Conservation (phyloP, 106 monocot species). For the Narthecium ossifragum region DNA sequence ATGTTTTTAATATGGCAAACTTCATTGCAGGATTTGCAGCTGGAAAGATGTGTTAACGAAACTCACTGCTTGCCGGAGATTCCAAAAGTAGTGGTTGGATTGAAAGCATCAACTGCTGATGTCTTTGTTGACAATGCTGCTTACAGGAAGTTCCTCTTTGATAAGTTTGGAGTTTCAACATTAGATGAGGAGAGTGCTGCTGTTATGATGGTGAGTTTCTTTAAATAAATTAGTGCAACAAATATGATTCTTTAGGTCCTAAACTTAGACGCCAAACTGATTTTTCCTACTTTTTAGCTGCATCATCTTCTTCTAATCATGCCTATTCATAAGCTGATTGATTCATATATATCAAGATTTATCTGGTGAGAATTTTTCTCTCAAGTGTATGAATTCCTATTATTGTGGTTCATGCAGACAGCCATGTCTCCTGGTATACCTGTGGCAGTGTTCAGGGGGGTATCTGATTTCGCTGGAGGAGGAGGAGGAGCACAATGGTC, state of each 20-base stretch:
- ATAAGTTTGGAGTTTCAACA: constrained; percentile 59
- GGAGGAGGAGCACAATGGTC: constrained; percentile 40
- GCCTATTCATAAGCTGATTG: background rate
- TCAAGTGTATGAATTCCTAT: background rate
- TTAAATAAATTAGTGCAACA: no score
- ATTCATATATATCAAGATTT: no score
- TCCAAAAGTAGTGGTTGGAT: constrained; percentile 40
- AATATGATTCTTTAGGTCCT: no score
- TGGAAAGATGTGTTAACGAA: constrained; percentile 41
- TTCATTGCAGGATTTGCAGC: constrained; percentile 24
- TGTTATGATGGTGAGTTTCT: constrained; percentile 57
- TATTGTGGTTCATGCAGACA: constrained; percentile 18
- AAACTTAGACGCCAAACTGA: no score
- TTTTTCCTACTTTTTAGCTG: background rate
- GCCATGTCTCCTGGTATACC: constrained; percentile 43
- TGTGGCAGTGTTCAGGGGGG: constrained; percentile 61
- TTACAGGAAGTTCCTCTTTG: constrained; percentile 46
- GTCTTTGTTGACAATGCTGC: constrained; percentile 68
- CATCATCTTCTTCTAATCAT: background rate
- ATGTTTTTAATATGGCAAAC: no score
- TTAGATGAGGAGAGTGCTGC: constrained; percentile 74
- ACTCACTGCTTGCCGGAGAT: constrained; percentile 41
- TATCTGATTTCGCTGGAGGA: constrained; percentile 76
- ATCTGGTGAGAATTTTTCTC: no score
- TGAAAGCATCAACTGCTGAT: constrained; percentile 56